phyloP scores from a whole-genome alignment of 2,329 filamentous ascomycete genomes.

The Dendryphion nanum region DNA sequence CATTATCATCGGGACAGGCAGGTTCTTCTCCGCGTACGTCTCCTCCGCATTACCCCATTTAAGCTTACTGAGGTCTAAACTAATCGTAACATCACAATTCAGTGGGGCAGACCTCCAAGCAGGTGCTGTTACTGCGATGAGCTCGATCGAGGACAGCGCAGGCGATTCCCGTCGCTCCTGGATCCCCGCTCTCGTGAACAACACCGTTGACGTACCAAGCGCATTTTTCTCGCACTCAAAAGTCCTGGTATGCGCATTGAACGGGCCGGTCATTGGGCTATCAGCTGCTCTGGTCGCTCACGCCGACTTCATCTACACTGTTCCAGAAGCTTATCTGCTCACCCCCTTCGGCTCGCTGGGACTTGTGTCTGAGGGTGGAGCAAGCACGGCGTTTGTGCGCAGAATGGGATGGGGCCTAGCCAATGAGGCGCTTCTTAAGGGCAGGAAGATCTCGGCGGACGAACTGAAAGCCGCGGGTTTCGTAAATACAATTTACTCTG shows the following conservation, averaged over 20 bases:
- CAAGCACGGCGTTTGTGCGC: slow-evolving; percentile 71
- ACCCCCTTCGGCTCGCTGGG: slow-evolving; percentile 86
- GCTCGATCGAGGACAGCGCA: neutral
- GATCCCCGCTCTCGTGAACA: slow-evolving; percentile 73
- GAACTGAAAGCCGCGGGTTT: slow-evolving; percentile 73
- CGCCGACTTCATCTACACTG: slow-evolving; percentile 84
- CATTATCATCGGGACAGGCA: slow-evolving; percentile 72
- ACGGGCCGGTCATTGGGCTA: slow-evolving; percentile 82
- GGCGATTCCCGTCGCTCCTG: slow-evolving; percentile 49
- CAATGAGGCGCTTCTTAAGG: slow-evolving; percentile 90
- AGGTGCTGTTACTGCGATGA: neutral
- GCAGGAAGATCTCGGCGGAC: slow-evolving; percentile 66
- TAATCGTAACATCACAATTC: neutral
- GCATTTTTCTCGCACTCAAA: slow-evolving; percentile 88
- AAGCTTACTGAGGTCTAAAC: neutral
- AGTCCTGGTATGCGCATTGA: slow-evolving; percentile 81
- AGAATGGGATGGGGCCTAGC: slow-evolving; percentile 73
- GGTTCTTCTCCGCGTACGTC: slow-evolving; percentile 76
- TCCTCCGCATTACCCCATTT: neutral
- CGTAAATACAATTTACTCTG: slow-evolving; percentile 74
- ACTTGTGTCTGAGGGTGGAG: slow-evolving; percentile 79
- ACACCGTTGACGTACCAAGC: slow-evolving; percentile 75
- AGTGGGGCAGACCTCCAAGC: neutral
- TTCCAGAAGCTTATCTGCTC: slow-evolving; percentile 74
- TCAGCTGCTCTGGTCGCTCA: slow-evolving; percentile 75